Percentiles rank a stretch among this genome's conserved stretches.
Conservation (phyloP, 1,284 basidiomycete species). For the Cutaneotrichosporon sp. region DNA sequence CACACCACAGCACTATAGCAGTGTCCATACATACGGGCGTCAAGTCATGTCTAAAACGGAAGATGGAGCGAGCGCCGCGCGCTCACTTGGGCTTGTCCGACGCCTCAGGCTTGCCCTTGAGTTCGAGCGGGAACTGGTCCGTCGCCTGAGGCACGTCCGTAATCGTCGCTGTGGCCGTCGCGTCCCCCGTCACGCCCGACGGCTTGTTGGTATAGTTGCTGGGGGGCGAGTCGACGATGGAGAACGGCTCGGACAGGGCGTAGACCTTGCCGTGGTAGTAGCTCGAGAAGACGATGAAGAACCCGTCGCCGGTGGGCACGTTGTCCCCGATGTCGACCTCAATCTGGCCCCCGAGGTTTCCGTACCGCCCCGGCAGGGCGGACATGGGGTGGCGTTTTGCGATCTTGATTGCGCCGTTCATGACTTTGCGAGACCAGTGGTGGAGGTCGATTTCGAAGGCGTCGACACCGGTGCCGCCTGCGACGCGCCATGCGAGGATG, state of each 20-base stretch:
- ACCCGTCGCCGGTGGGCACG: slow-evolving; percentile 39
- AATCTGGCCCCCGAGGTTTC: slow-evolving; percentile 44
- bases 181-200: slow-evolving; percentile 30
- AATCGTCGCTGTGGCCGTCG: slow-evolving; percentile 41
- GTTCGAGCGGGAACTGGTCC: too few relatives aligned
- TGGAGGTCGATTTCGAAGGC: slow-evolving; percentile 48
- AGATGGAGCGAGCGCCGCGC: too few relatives aligned
- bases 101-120: too few relatives aligned
- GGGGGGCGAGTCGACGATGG: slow-evolving; percentile 28
- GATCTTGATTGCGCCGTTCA: slow-evolving; percentile 43
- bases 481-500: slow-evolving; percentile 41
- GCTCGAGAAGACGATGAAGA: slow-evolving; percentile 43
- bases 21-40: too few relatives aligned
- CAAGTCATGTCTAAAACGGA: slow-evolving; percentile 4
- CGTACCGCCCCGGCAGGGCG: slow-evolving; percentile 28
- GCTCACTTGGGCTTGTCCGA: slow-evolving; percentile 38
- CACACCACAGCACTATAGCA: too few relatives aligned
- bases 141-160: slow-evolving; percentile 30
- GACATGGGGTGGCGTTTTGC: slow-evolving; percentile 43
- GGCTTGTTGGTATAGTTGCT: slow-evolving; percentile 10
- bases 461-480: slow-evolving; percentile 41
- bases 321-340: slow-evolving; percentile 37
- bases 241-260: slow-evolving; percentile 40
- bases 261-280: slow-evolving; percentile 42
- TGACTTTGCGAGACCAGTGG: slow-evolving; percentile 40